Conservation (phyloP, 306 rosid species). For the Carpinus viminea region DNA sequence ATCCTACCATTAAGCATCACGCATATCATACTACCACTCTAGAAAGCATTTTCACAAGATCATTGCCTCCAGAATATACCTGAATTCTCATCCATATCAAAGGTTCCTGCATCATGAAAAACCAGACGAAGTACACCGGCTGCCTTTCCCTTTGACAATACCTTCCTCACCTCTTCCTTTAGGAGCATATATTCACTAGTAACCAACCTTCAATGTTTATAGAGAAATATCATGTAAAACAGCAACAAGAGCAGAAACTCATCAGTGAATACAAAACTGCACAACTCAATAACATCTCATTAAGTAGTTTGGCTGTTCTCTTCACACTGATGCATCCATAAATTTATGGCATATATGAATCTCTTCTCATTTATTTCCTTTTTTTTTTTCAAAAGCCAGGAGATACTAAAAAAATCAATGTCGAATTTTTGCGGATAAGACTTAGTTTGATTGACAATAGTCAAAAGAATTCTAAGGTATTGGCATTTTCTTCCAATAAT, state of each 20-base stretch:
- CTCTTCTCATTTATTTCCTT: no score
- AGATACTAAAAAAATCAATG: no score
- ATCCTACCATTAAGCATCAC: not conserved
- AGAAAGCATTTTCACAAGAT: conserved; percentile 3
- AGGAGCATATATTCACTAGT: conserved; percentile 47
- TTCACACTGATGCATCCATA: not conserved
- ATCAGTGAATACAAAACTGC: not conserved
- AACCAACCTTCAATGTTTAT: conserved; percentile 42
- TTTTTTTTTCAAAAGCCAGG: no score
- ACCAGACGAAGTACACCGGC: conserved; percentile 91
- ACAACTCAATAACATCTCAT: not conserved
- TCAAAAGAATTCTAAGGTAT: no score
- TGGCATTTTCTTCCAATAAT: no score
- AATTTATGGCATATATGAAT: not conserved
- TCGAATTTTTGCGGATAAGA: no score
- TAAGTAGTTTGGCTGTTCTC: not conserved
- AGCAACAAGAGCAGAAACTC: conserved; percentile 10
- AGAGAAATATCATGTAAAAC: not conserved
- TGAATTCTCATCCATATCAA: conserved; percentile 59
- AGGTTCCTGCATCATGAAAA: conserved; percentile 95
- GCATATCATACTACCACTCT: not conserved
- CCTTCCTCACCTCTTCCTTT: conserved; percentile 70
- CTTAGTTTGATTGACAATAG: no score
- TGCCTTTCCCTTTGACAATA: conserved; percentile 68
- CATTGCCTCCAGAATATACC: conserved; percentile 36